phyloP scores from a whole-genome alignment of 1,139 yeast genomes.

The Blastobotrys aristatus region DNA sequence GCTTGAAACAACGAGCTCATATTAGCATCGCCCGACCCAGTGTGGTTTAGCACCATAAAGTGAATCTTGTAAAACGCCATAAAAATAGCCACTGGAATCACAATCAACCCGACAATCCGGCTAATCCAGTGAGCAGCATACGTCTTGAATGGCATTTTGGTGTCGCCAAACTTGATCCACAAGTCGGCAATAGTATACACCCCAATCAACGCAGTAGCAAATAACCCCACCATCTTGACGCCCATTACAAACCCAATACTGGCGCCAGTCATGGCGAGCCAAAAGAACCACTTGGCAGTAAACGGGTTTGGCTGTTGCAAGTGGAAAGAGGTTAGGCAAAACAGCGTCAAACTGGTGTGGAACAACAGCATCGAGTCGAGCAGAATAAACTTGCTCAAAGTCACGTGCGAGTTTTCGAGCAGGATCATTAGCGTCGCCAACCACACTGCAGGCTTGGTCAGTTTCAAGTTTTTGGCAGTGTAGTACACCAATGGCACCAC shows the following conservation, averaged over 20 bases:
- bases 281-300: constrained; percentile 86
- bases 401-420: constrained; percentile 79
- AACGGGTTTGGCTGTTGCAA: constrained; percentile 61
- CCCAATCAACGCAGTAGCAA: constrained; percentile 80
- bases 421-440: constrained; percentile 81
- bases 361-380: constrained; percentile 94
- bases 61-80: constrained; percentile 72
- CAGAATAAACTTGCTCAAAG: constrained; percentile 85
- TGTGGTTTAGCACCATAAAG: constrained; percentile 62
- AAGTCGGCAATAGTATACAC: constrained; percentile 76
- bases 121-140: constrained; percentile 67
- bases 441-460: constrained; percentile 81
- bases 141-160: constrained; percentile 36
- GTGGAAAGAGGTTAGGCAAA: constrained; percentile 75
- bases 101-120: constrained; percentile 61
- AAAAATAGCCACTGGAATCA: constrained; percentile 71
- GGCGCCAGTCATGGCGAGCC: constrained; percentile 74
- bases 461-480: constrained; percentile 82
- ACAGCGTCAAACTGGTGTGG: constrained; percentile 82
- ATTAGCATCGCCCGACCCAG: constrained; percentile 95
- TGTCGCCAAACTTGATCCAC: constrained; percentile 56
- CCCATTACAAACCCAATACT: constrained; percentile 82
- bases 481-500: constrained; percentile 93
- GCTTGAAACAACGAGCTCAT: constrained; percentile 98
- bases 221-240: constrained; percentile 94